phyloP scores from a whole-genome alignment of 805 yeast species.

The Monosporozyma servazzii region DNA sequence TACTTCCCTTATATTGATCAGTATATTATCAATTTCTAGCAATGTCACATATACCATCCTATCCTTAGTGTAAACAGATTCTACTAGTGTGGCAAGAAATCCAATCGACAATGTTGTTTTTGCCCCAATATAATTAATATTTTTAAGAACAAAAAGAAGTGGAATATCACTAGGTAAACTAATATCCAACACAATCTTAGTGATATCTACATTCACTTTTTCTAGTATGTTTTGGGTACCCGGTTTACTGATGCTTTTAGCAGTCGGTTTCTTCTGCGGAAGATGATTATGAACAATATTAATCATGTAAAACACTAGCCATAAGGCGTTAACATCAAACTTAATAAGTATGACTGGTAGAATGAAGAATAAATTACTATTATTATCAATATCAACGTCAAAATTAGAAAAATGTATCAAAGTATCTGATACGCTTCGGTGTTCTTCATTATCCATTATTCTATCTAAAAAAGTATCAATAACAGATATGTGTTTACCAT shows the following conservation, averaged over 20 bases:
- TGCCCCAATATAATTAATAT: slow-evolving; percentile 5
- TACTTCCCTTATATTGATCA: slow-evolving; percentile 6
- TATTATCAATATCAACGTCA: background rate
- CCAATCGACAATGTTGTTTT: slow-evolving; percentile 5
- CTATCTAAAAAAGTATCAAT: slow-evolving; percentile 14
- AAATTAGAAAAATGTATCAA: slow-evolving; percentile 14
- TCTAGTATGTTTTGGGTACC: background rate
- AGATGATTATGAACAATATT: slow-evolving; percentile 10
- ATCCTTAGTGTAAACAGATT: slow-evolving; percentile 24
- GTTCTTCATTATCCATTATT: slow-evolving; percentile 15
- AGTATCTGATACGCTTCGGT: slow-evolving; percentile 9
- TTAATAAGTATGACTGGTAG: slow-evolving; percentile 20
- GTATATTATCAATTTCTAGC: slow-evolving; percentile 11
- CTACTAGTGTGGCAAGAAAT: slow-evolving; percentile 13
- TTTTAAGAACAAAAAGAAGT: slow-evolving; percentile 12
- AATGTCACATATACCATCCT: slow-evolving; percentile 16
- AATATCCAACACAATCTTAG: slow-evolving; percentile 19
- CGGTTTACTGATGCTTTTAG: background rate
- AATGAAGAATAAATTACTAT: background rate
- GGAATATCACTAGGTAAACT: slow-evolving; percentile 22
- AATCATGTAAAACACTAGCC: slow-evolving; percentile 18
- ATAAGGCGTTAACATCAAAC: slow-evolving; percentile 25
- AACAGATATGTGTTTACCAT: slow-evolving; percentile 10
- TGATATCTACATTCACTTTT: slow-evolving; percentile 8
- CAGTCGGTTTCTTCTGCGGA: slow-evolving; percentile 1